Evolutionary conservation across 1,139 yeast species (phyloP), one percentile per base, ranked within the genome.

Genomic region (Suhomyces chickasaworum): DNA sequence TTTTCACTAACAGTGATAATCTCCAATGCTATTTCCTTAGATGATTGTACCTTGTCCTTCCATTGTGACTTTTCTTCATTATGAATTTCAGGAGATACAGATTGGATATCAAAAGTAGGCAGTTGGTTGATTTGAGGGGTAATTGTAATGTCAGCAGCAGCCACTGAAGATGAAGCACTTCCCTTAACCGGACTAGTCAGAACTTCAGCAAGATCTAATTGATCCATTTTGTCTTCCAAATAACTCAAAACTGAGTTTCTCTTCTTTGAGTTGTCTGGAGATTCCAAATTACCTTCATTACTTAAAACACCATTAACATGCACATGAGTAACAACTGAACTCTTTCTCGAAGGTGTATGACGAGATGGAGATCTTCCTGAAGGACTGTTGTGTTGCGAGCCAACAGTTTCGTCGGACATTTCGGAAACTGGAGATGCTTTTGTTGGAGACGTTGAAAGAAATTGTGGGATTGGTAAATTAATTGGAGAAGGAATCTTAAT

Each of bases 251-350:
- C 78, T 2, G 78, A 69, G 51, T 71, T 73, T 38, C 77, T 60
- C 58, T 72, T 71, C 45, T 63, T 63, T 23, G 68, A 68, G 36
- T 59, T 57, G 18, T 51, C 61, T 6, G 57, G 58, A 4, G 59
- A 54, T 18, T 48, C 48, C 15, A 41, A 56, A 17, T 27, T 30
- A 4, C 21, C 59, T 38, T 73, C 77, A 48, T 63, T 67, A 46
- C 77, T 59, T 52, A 74, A 63, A 55, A 72, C 71, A 61, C 81
- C 76, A 63, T 77, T 65, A 58, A 77, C 80, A 68, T 77, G 64
- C 13, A 71, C 66, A 53, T 75, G 75, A 42, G 79, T 69, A 17
- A 75, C 77, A 8, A 69, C 75, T 2, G 78, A 73, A 50, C 72
- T 70, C 45, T 77, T 61, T 55, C 79, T 65, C 29, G 74, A 51